Percentiles rank a stretch among this genome's conserved stretches.
These are phyloP conservation scores for Dispira simplex DNA, from an alignment of 192 early-diverging fungal species.

Conservation along the genomic window DNA sequence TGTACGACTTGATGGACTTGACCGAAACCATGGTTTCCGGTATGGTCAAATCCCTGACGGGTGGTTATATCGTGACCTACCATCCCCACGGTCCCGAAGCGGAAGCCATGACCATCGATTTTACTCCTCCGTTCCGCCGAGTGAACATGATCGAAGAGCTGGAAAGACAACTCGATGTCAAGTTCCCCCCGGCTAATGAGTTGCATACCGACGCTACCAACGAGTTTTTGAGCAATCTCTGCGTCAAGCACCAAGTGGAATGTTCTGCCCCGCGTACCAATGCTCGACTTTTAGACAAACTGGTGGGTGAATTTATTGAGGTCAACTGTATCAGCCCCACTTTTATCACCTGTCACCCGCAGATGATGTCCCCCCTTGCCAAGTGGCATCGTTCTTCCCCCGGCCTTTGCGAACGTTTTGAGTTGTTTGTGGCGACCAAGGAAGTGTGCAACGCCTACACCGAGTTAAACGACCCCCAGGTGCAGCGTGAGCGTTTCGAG, in stretches of 20 bases:
- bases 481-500: conserved; percentile 94
- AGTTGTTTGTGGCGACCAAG: conserved; percentile 98
- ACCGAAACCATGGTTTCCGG: conserved; percentile 77
- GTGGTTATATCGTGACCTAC: conserved; percentile 82
- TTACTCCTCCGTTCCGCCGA: conserved; percentile 90
- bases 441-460: conserved; percentile 99
- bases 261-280: conserved; percentile 88
- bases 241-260: conserved; percentile 89
- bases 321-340: conserved; percentile 69
- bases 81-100: conserved; percentile 82
- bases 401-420: conserved; percentile 96
- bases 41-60: conserved; percentile 89
- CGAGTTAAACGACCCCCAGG: conserved; percentile 99
- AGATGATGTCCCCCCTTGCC: conserved; percentile 98
- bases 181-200: conserved; percentile 75
- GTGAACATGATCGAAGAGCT: conserved; percentile 86
- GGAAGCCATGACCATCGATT: conserved; percentile 73
- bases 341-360: conserved; percentile 94
- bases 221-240: conserved; percentile 86
- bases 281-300: conserved; percentile 89
- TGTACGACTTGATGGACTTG: conserved; percentile 92
- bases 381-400: conserved; percentile 83
- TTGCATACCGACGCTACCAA: conserved; percentile 67
- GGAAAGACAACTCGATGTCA: conserved; percentile 78
- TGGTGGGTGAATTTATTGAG: conserved; percentile 72